Conservation (phyloP, 768 basidiomycete species). For the Clitopilus passeckerianus region DNA sequence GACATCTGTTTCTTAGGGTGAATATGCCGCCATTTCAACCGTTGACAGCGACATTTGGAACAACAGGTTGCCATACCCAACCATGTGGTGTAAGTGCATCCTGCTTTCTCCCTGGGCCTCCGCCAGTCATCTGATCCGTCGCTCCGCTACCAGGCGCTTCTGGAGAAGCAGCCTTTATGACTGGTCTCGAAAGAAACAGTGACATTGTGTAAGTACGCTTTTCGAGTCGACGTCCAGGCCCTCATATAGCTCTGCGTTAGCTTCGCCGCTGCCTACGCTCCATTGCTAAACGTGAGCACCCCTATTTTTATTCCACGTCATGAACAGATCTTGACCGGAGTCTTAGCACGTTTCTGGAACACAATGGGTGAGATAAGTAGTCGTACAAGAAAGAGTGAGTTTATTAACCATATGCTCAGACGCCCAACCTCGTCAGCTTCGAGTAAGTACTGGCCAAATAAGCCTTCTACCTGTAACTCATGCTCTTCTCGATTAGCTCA, state of each 20-base stretch:
- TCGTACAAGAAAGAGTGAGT: background rate
- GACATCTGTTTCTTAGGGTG: conserved; percentile 27
- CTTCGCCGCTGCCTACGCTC: conserved; percentile 50
- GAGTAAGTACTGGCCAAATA: conserved; percentile 34
- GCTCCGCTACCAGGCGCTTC: conserved; percentile 27
- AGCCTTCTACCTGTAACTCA: background rate
- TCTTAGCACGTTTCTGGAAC: conserved; percentile 38
- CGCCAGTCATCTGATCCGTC: background rate
- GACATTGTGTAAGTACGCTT: conserved; percentile 25
- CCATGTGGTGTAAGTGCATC: conserved; percentile 37
- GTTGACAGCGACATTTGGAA: conserved; percentile 30
- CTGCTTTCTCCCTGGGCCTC: no score
- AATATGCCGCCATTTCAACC: conserved; percentile 51
- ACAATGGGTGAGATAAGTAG: conserved; percentile 40
- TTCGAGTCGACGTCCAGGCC: background rate
- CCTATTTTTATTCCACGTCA: background rate
- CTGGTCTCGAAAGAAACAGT: conserved; percentile 43
- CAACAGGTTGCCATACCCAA: conserved; percentile 35
- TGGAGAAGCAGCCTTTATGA: conserved; percentile 62
- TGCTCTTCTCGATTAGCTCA: conserved; percentile 25
- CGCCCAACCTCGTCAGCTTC: conserved; percentile 52
- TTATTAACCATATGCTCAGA: conserved; percentile 16
- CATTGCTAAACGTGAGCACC: conserved; percentile 35
- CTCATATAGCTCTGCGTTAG: background rate
- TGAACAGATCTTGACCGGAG: background rate